Percentiles rank a stretch among this genome's conserved stretches.
These are phyloP conservation scores for Trichophyton mentagrophytes DNA, from an alignment of 2,329 filamentous ascomycete genomes.

Conservation along the genomic window DNA sequence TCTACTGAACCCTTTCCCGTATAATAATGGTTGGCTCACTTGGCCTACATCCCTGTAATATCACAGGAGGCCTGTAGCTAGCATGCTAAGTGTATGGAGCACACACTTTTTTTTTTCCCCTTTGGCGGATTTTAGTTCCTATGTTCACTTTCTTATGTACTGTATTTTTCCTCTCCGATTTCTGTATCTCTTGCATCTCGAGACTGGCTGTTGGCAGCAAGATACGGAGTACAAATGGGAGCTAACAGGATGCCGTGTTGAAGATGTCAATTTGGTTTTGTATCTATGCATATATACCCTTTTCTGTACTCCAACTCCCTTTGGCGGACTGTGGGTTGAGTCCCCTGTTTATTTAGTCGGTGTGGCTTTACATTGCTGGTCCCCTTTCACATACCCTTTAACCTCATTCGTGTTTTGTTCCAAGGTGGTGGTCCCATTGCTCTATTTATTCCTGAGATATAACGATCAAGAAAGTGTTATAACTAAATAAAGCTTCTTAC, in stretches of 20 bases:
- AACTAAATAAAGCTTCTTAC: neutral
- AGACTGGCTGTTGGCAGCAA: neutral
- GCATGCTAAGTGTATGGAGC: neutral
- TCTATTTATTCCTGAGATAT: neutral
- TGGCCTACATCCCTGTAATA: neutral
- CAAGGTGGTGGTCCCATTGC: neutral
- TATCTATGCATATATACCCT: conserved; percentile 1
- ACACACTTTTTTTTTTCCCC: neutral
- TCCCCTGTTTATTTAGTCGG: conserved; percentile 1
- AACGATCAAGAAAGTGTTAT: neutral
- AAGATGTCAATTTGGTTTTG: neutral
- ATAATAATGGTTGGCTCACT: neutral
- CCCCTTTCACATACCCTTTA: neutral
- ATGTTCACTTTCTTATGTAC: neutral
- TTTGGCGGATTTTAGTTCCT: neutral
- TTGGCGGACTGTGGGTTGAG: neutral
- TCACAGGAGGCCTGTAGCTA: neutral
- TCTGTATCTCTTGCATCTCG: neutral
- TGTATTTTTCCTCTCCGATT: neutral
- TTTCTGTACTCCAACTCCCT: neutral
- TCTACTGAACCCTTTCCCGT: neutral
- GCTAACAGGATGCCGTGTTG: neutral
- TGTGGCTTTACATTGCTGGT: neutral
- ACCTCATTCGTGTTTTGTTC: neutral
- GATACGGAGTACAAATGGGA: conserved; percentile 3